Evolutionary conservation across 75 land plant genomes (phyloP), one percentile per base, ranked within the genome.

Genomic region (Pinus albicaulis): DNA sequence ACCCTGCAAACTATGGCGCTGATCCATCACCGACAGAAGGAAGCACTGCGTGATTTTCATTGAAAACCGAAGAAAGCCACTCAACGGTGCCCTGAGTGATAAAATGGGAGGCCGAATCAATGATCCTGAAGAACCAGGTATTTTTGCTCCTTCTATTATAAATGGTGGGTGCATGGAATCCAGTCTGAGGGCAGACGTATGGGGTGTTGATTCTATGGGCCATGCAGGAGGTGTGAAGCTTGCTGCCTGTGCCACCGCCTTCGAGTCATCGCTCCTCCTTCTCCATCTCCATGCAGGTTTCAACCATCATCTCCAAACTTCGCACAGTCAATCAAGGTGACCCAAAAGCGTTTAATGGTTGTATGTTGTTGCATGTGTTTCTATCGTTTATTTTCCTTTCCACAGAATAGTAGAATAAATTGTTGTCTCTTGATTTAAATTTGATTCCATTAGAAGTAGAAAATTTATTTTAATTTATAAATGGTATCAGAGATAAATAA

Each of bases 31-130:
- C 20, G 1, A 52, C 31, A 13, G 59, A 70, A 22, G 53, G 64
- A 22, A 44, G 71, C 44, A 66, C 60, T 0, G 77, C 41, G n/a
- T 57, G 55, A 16, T 73, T 66, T 62, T 79, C 74, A 10, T 63
- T 34, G 59, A 82, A 82, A 19, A 82, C 77, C 7, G 81, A 79
- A 5, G 73, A 38, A 57, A 82, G 62, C 36, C 74, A 74, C 72
- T 57, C 55, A 8, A 56, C 22, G 11, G 77, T 81, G 1, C 84
- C 17, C 16, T 61, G 24, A 12, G 76, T 55, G 57, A 82, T 68
- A 3, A 82, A 16, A 14, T 81, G 59, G 52, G 73, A 57, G 6
- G 84, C 81, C 19, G 81, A 81, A 79, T 82, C 81, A 7, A 82
- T 77, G n/a, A 75, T 25, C 81, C 55, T 82, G 59, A 74, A 79